A percentile compares a stretch with the other conserved stretches of the same genome.
These are phyloP conservation scores for Arthrobotrys conoides DNA, from an alignment of 2,329 filamentous ascomycete genomes.

Conservation along the genomic window DNA sequence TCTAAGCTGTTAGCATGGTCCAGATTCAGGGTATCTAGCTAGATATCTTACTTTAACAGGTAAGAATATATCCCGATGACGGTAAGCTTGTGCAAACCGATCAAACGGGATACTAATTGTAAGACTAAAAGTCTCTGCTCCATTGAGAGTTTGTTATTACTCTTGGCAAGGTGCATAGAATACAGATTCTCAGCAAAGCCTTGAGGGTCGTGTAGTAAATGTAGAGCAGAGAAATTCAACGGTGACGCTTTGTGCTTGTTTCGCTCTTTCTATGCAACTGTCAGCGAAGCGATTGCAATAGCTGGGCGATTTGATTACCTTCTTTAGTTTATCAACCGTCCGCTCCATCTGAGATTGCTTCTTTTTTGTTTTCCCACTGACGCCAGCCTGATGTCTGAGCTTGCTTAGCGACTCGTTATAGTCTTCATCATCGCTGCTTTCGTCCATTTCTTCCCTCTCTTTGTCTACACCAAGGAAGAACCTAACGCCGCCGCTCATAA, in stretches of 20 bases:
- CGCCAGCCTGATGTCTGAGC: slow-evolving; percentile 85
- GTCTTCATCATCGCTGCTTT: slow-evolving; percentile 86
- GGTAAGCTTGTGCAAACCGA: slow-evolving; percentile 92
- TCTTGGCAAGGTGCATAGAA: slow-evolving; percentile 88
- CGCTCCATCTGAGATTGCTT: slow-evolving; percentile 82
- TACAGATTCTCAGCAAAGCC: slow-evolving; percentile 92
- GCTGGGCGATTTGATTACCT: slow-evolving; percentile 63
- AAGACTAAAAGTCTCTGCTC: slow-evolving; percentile 92
- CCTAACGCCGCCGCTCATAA: slow-evolving; percentile 85
- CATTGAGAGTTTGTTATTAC: slow-evolving; percentile 85
- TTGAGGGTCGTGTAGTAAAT: slow-evolving; percentile 93
- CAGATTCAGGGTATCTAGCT: not conserved
- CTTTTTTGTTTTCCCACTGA: slow-evolving; percentile 98
- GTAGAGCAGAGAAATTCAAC: slow-evolving; percentile 95
- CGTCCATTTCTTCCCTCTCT: slow-evolving; percentile 92
- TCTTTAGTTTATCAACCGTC: slow-evolving; percentile 85
- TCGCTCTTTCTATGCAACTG: slow-evolving; percentile 73
- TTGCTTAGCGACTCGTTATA: slow-evolving; percentile 68
- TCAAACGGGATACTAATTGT: slow-evolving; percentile 89
- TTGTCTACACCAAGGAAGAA: slow-evolving; percentile 98
- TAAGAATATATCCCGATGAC: slow-evolving; percentile 94
- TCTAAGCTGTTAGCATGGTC: slow-evolving; percentile 23
- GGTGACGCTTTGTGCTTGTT: slow-evolving; percentile 90
- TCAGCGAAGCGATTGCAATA: slow-evolving; percentile 31
- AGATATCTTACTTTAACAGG: slow-evolving; percentile 78